A percentile compares a stretch with the other conserved stretches of the same genome.
These are phyloP conservation scores for Daldinia childiae DNA, from an alignment of 495 filamentous ascomycete genomes.

Conservation along the genomic window DNA sequence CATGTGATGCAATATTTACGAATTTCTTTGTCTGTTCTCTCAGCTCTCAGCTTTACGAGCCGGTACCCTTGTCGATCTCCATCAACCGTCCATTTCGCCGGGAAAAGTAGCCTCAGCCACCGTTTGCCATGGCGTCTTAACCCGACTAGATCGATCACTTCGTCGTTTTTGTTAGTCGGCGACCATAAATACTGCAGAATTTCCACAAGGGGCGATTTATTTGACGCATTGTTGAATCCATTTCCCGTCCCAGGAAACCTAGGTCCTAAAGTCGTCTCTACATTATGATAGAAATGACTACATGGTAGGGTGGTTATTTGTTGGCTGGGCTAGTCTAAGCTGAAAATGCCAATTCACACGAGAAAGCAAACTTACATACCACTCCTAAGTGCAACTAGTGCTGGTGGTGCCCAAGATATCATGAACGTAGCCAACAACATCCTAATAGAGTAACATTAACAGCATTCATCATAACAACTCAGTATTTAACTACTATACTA, in stretches of 20 bases:
- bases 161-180: slow-evolving; percentile 30
- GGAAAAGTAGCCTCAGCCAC: slow-evolving; percentile 13
- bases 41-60: slow-evolving; percentile 14
- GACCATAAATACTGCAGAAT: slow-evolving; percentile 22
- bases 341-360: neutral
- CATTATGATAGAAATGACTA: slow-evolving; percentile 15
- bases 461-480: neutral
- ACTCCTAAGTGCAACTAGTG: neutral
- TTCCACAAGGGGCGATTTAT: neutral
- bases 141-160: neutral
- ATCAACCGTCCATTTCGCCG: slow-evolving; percentile 10
- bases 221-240: neutral
- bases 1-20: slow-evolving; percentile 21
- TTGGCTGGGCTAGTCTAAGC: neutral
- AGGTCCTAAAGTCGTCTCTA: neutral
- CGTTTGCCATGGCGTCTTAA: neutral
- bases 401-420: neutral
- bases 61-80: slow-evolving; percentile 11
- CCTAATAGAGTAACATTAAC: neutral
- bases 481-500: neutral
- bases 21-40: slow-evolving; percentile 26
- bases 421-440: neutral
- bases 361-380: slow-evolving; percentile 1
- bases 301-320: slow-evolving; percentile 4
- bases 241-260: slow-evolving; percentile 14